Base-by-base conservation (phyloP, 106 monocot genomes). In the Xerophyta viscosa region DNA sequence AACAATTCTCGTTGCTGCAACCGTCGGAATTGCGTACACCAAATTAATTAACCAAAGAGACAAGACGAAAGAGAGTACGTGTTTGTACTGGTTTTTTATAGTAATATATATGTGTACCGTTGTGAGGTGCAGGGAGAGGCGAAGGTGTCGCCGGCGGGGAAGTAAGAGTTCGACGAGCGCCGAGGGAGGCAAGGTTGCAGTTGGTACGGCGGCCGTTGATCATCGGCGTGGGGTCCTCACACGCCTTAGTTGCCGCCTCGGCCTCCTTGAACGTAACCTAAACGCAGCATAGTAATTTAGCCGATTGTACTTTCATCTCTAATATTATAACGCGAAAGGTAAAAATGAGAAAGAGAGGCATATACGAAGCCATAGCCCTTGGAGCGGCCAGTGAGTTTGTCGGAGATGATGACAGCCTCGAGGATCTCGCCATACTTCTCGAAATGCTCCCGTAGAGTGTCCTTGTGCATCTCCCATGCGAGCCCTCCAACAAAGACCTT, bases 381-480 rank as follows among this genome's bases (percentile, higher is more conserved):
- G 71, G 84, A 85, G 6, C 79, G 75, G 68, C 79, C 79, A 71
- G 84, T 72, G 65, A 63, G 28, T 72, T 80, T 85, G 62, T 85
- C 84, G 37, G 84, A 76, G 79, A 85, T 85, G 55, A 85, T 76
- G 68, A 80, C 84, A 52, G 84, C 84, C 48, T 85, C 84, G 24
- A 85, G 71, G 30, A 85, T 80, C n/a, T 85, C 84, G 11, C 84
- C 84, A 25, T 50, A 80, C 55, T 66, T 53, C 3, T 72, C 76
- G 52, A 85, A 85, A 53, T 85, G 84, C 50, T 85, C 72, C 1
- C 72, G 60, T 30, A 85, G 72, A 0, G 49, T 46, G 12, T 80
- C 84, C 72, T 69, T 79, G 50, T 85, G 84, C 24, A 71, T 85
- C 72, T 85, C 84, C 84, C 84, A 85, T 17, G 84, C 79, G 23